Evolutionary conservation across 345 rosid genomes (phyloP).

Genomic region (Lagerstroemia speciosa): DNA sequence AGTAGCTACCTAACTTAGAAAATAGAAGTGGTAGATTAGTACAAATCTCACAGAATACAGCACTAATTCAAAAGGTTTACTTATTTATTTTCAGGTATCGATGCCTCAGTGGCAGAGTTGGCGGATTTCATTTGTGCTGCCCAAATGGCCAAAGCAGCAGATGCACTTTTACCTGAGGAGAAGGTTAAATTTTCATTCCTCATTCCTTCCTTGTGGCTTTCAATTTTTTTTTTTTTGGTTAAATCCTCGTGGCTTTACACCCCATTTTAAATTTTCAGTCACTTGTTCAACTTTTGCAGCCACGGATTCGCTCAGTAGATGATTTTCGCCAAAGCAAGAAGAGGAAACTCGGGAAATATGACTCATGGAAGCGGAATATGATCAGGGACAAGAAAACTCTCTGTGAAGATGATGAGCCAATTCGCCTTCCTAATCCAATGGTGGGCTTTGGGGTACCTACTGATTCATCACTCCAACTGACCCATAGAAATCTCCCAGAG

Average conservation of each 20-base stretch:
- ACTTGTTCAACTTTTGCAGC: background rate
- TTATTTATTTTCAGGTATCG: slow-evolving; percentile 34
- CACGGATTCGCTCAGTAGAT: background rate
- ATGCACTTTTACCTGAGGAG: slow-evolving; percentile 44
- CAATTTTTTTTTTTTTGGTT: background rate
- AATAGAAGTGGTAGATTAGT: background rate
- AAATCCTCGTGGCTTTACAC: background rate
- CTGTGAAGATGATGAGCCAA: slow-evolving; percentile 31
- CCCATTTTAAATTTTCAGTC: background rate
- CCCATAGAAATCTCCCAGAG: slow-evolving; percentile 47
- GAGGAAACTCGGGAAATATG: slow-evolving; percentile 31
- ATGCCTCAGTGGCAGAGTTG: slow-evolving; percentile 45
- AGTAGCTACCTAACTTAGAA: background rate
- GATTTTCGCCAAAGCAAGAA: slow-evolving; percentile 24
- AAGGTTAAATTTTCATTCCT: slow-evolving; percentile 30
- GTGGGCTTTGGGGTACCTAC: slow-evolving; percentile 78
- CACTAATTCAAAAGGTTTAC: background rate
- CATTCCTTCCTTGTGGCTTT: background rate
- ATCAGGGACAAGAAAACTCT: slow-evolving; percentile 18
- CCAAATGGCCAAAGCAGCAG: slow-evolving; percentile 53
- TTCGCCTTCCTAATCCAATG: slow-evolving; percentile 83
- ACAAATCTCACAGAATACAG: background rate
- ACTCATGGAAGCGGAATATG: slow-evolving; percentile 22
- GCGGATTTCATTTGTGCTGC: slow-evolving; percentile 83
- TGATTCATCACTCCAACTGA: slow-evolving; percentile 18